These are phyloP conservation scores for Marsdenia floribunda DNA, from an alignment of 257 asterid species.

Conservation along the genomic window DNA sequence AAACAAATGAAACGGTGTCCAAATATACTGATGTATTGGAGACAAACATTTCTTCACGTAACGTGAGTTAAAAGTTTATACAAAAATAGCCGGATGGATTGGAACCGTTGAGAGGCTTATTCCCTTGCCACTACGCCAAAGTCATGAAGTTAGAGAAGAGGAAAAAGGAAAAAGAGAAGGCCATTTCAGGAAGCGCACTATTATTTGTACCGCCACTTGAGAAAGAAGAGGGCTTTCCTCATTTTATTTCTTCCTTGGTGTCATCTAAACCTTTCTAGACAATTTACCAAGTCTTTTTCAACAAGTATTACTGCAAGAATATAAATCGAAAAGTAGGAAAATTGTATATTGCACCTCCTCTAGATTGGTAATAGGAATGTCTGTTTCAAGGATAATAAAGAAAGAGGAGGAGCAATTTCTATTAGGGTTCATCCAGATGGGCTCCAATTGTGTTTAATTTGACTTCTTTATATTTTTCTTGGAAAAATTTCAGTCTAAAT, in stretches of 20 bases:
- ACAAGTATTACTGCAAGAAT: too few species aligned
- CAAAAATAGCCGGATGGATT: too few species aligned
- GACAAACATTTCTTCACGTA: too few species aligned
- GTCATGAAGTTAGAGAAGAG: too few species aligned
- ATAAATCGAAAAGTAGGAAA: too few species aligned
- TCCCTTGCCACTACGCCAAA: too few species aligned
- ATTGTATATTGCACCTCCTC: background rate
- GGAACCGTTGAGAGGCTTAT: too few species aligned
- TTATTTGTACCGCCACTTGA: background rate
- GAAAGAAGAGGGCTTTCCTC: background rate
- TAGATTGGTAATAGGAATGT: background rate
- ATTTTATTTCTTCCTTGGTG: background rate
- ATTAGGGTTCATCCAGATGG: slow-evolving; percentile 8
- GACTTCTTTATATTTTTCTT: background rate
- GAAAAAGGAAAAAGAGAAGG: background rate
- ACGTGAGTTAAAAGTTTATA: too few species aligned
- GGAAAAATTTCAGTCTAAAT: too few species aligned
- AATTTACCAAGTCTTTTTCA: background rate
- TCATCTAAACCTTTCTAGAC: background rate
- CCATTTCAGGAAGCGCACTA: slow-evolving; percentile 1
- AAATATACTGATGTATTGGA: too few species aligned
- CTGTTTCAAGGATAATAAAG: background rate
- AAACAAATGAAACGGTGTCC: too few species aligned
- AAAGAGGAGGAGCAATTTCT: background rate
- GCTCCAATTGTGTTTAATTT: background rate